Percentiles rank a stretch among this genome's conserved stretches.
phyloP scores from a whole-genome alignment of 2,329 filamentous ascomycete species.

The Beauveria asiatica region DNA sequence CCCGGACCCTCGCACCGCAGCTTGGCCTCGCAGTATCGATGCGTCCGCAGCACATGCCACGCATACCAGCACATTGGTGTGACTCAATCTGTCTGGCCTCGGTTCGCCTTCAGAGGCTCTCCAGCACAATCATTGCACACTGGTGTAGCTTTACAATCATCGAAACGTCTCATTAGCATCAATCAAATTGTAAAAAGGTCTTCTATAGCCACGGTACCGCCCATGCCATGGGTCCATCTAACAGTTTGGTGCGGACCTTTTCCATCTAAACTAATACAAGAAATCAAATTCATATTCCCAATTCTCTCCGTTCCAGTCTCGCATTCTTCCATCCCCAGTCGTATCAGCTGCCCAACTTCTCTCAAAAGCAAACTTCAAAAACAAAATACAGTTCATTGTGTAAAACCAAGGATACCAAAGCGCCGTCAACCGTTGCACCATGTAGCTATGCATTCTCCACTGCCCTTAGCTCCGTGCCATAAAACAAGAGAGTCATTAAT shows the following conservation, averaged over 20 bases:
- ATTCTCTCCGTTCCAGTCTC: not conserved
- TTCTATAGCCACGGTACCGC: not conserved
- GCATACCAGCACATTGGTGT: not conserved
- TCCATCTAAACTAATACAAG: not conserved
- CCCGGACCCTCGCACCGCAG: not conserved
- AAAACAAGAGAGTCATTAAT: constrained; percentile 3
- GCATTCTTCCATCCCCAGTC: not conserved
- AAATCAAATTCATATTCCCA: not conserved
- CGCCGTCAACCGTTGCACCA: not conserved
- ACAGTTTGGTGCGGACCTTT: not conserved
- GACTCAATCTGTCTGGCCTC: not conserved
- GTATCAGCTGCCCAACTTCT: not conserved
- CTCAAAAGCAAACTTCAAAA: not conserved
- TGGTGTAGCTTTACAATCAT: not conserved
- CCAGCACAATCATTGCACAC: not conserved
- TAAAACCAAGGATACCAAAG: not conserved
- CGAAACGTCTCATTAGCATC: not conserved
- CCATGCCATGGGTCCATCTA: not conserved
- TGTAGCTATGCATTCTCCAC: not conserved
- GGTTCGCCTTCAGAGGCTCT: not conserved
- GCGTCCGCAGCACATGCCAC: no score
- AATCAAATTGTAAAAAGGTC: not conserved
- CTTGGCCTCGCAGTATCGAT: not conserved
- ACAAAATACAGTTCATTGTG: not conserved
- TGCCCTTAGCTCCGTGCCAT: not conserved